Base-by-base conservation (phyloP, 2,329 filamentous ascomycete species). In the Sphaerulina musiva region DNA sequence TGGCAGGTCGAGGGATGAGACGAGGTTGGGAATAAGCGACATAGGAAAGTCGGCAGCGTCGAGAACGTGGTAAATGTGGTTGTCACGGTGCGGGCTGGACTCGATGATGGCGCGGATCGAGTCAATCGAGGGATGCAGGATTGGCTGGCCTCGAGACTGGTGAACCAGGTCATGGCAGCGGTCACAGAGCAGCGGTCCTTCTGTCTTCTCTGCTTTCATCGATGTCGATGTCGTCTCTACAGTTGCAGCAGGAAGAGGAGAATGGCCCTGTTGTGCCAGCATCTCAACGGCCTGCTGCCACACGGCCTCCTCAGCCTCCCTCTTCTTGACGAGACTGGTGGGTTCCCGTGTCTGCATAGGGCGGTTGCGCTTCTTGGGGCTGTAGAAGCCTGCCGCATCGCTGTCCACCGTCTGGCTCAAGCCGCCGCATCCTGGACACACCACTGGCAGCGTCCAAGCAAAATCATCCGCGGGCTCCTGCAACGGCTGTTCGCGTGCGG, bases 41-140 rank as follows among this genome's bases (percentile, higher is more conserved):
- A 98, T 87, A 17, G 93, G 93, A 60, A 98, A 97, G 71, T 98
- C 93, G 56, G 91, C 93, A 2, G 93, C 92, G 67, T 98, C 93
- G 20, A 98, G 76, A 26, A 98, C 79, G 71, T 98, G 93, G 69
- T 97, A 98, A 57, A 98, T 85, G 71, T 96, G 89, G 66, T 98
- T 97, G 68, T 87, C 82, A 68, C 87, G 87, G 72, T 95, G 85
- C 0, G 91, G 91, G 1, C 92, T 95, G 70, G 95, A 89, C 50
- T 85, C 80, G 49, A 98, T 86, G 12, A 90, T 95, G 59, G 89
- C 85, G 60, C 84, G 83, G 49, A 98, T 83, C 2, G 88, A 84
- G 42, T 89, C 80, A 59, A 96, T 79, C 1, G 85, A 85, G 0
- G 93, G 93, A 66, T 95, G 89, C 52, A 81, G 79, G 62, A 95